A percentile compares a stretch with the other conserved stretches of the same genome.
Evolutionary conservation across 2,329 filamentous ascomycete species (phyloP).

Genomic region (Cercospora canescens): DNA sequence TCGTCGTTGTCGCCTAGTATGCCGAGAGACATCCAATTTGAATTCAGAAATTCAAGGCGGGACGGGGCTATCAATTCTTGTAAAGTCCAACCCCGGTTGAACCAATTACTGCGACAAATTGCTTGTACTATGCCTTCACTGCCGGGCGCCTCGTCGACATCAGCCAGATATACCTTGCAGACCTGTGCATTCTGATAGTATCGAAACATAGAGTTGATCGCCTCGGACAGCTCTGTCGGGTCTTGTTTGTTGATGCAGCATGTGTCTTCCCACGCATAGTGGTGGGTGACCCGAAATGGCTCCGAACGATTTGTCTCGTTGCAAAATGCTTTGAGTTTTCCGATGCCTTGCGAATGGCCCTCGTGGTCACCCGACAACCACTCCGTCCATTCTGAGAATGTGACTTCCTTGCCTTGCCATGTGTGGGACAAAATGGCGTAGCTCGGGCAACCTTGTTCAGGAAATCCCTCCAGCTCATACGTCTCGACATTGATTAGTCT

Average conservation of each 20-base stretch:
- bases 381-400: background rate
- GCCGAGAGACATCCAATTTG: background rate
- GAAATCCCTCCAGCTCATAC: background rate
- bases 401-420: background rate
- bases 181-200: background rate
- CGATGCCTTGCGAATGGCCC: background rate
- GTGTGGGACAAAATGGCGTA: background rate
- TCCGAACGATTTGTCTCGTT: background rate
- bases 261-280: background rate
- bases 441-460: background rate
- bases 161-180: background rate
- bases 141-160: background rate
- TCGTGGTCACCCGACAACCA: background rate
- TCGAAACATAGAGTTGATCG: background rate
- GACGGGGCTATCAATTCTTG: background rate
- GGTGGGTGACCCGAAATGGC: background rate
- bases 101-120: background rate
- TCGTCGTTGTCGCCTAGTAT: background rate
- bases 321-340: background rate
- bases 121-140: background rate
- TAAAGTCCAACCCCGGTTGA: background rate
- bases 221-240: background rate
- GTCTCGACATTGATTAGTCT: background rate
- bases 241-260: background rate
- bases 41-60: background rate